A percentile compares a stretch with the other conserved stretches of the same genome.
Conservation (phyloP, 2,329 filamentous ascomycete genomes). For the Penicillium psychrosexuale region DNA sequence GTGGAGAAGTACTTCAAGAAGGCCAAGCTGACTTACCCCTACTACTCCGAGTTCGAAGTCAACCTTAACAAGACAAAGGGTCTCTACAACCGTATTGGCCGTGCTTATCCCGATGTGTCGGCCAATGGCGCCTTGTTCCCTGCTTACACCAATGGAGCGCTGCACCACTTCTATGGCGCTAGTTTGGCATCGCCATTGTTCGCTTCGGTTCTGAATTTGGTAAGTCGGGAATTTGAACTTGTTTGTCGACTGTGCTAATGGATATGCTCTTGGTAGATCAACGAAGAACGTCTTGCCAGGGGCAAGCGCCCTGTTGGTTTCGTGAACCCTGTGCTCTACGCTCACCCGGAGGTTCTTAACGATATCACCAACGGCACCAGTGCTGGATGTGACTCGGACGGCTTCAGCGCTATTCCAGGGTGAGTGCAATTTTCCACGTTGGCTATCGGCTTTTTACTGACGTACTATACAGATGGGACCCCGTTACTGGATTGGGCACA, state of each 20-base stretch:
- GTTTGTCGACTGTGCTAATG: background rate
- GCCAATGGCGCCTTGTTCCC: conserved; percentile 42
- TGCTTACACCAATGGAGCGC: conserved; percentile 17
- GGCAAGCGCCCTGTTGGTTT: conserved; percentile 52
- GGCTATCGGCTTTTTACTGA: background rate
- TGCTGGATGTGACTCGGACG: conserved; percentile 27
- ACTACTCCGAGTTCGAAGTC: conserved; percentile 33
- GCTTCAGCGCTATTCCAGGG: conserved; percentile 28
- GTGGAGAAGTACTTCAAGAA: conserved; percentile 44
- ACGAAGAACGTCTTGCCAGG: conserved; percentile 48
- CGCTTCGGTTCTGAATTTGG: conserved; percentile 31
- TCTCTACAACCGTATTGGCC: conserved; percentile 46
- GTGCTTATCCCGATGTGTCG: conserved; percentile 51
- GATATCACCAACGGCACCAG: conserved; percentile 44
- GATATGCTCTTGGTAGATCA: conserved; percentile 32
- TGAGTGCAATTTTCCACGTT: background rate
- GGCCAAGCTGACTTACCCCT: conserved; percentile 30
- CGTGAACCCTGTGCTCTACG: conserved; percentile 48
- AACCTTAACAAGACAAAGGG: conserved; percentile 38
- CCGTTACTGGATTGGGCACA: conserved; percentile 32
- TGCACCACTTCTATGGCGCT: conserved; percentile 26
- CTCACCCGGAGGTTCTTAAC: conserved; percentile 33
- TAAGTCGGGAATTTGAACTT: conserved; percentile 9
- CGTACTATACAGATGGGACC: conserved; percentile 25
- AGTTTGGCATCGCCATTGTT: conserved; percentile 31